Evolutionary conservation across 345 rosid species (phyloP).

Genomic region (Kandelia obovata): DNA sequence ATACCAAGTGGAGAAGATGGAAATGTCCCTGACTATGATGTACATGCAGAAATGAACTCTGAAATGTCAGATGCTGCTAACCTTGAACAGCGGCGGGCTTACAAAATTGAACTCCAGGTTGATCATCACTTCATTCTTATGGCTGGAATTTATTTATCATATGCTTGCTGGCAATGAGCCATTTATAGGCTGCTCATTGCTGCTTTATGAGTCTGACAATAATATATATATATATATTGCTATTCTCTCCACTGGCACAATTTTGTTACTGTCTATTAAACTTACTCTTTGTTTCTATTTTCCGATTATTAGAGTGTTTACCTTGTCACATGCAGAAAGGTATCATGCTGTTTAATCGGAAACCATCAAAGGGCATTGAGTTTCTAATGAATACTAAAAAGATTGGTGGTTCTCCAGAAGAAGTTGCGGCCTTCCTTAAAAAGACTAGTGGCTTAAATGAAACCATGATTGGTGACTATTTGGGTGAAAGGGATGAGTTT

Average conservation of each 20-base stretch:
- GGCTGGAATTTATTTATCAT: background rate
- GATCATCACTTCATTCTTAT: constrained; percentile 17
- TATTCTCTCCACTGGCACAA: background rate
- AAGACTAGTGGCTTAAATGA: constrained; percentile 68
- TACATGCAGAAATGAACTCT: constrained; percentile 57
- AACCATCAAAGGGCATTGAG: constrained; percentile 88
- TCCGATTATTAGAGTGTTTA: constrained; percentile 6
- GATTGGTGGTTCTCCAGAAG: constrained; percentile 72
- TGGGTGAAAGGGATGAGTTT: constrained; percentile 95
- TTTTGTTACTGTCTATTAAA: background rate
- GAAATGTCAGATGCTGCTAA: constrained; percentile 81
- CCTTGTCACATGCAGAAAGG: constrained; percentile 77
- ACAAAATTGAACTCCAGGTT: constrained; percentile 94
- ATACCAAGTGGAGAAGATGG: constrained; percentile 61
- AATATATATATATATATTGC: background rate
- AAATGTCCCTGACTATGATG: constrained; percentile 51
- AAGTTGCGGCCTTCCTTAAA: constrained; percentile 76
- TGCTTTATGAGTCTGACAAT: background rate
- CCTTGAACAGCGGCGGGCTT: constrained; percentile 85
- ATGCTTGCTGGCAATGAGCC: background rate
- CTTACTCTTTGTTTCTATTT: background rate
- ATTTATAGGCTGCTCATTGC: background rate
- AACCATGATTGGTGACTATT: constrained; percentile 87
- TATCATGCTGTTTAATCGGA: constrained; percentile 71
- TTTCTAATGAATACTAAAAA: constrained; percentile 71